Evolutionary conservation across 2,329 filamentous ascomycete species (phyloP), one percentile per base, ranked within the genome.

Genomic region (Akanthomyces lecanii): DNA sequence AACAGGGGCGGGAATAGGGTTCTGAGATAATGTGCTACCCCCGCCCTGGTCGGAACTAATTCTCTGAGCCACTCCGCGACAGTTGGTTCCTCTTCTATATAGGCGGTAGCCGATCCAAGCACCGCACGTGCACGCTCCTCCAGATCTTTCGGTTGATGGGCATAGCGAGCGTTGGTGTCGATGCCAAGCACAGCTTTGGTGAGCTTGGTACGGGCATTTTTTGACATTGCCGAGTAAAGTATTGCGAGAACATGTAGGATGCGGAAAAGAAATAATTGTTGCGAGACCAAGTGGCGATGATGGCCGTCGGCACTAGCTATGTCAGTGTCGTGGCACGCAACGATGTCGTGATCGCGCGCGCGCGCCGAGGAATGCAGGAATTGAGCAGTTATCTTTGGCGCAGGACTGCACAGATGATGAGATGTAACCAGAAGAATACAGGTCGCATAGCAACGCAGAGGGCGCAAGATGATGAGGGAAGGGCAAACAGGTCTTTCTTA

Each of bases 21-120:
- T 10, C 67, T 75, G 45, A 84, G 65, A 68, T 91, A 92, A 7
- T 74, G 66, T 14, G 71, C 52, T 10, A 83, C 65, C 18, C 83
- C 79, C 0, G 67, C 66, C 16, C 74, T 71, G 3, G 76, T 77
- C 0, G 89, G 89, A 1, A 78, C 71, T 12, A 85, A 69, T 4
- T 85, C 81, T 8, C 72, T 71, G 38, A 92, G 64, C 82, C 84
- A 91, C 68, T 90, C 88, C 1, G 70, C 67, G 1, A 84, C 79
- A 3, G 85, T 87, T 1, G 89, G 89, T 66, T 92, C 89, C 2
- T 85, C 77, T 70, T 92, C 89, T 50, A 89, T 78, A 68, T 74
- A 76, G 52, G 69, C 63, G n/a, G 71, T 67, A 14, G 70, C 69
- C 2, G 72, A 68, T 11, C 67, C 55, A 12, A 75, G 66, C 8